Percentiles rank a stretch among this genome's conserved stretches.
These are phyloP conservation scores for Parathielavia hyrcaniae DNA, from an alignment of 495 filamentous ascomycete genomes.

Conservation along the genomic window DNA sequence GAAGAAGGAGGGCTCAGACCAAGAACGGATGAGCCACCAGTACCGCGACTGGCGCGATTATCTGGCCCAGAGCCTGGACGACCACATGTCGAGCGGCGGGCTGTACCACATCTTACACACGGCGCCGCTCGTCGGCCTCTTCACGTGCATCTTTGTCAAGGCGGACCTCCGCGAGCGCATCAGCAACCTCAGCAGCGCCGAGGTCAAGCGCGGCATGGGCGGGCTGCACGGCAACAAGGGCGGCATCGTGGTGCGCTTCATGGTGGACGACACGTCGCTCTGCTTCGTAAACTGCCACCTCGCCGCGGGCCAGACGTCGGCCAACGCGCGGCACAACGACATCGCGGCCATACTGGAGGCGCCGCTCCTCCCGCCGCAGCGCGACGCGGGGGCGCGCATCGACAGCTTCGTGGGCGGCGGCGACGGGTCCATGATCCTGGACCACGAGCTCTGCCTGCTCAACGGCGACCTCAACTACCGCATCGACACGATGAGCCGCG, in stretches of 20 bases:
- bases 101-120: slow-evolving; percentile 83
- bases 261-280: slow-evolving; percentile 83
- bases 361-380: slow-evolving; percentile 60
- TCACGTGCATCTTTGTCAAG: slow-evolving; percentile 92
- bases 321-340: slow-evolving; percentile 86
- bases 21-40: slow-evolving; percentile 94
- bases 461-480: slow-evolving; percentile 98
- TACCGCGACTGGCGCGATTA: slow-evolving; percentile 95
- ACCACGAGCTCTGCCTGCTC: slow-evolving; percentile 91
- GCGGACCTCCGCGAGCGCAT: slow-evolving; percentile 67
- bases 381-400: slow-evolving; percentile 51
- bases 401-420: slow-evolving; percentile 84
- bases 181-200: slow-evolving; percentile 65
- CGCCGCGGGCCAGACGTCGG: slow-evolving; percentile 86
- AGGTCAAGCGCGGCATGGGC: slow-evolving; percentile 92
- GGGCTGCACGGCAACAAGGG: slow-evolving; percentile 95
- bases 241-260: slow-evolving; percentile 83
- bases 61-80: slow-evolving; percentile 70
- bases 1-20: slow-evolving; percentile 85
- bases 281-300: slow-evolving; percentile 98
- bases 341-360: slow-evolving; percentile 84
- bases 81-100: slow-evolving; percentile 65
- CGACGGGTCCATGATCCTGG: slow-evolving; percentile 91
- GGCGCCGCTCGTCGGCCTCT: slow-evolving; percentile 84
- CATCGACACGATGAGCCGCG: slow-evolving; percentile 92